These are phyloP conservation scores for Spinacia oleracea DNA, from an alignment of 179 eudicot genomes.

Conservation along the genomic window DNA sequence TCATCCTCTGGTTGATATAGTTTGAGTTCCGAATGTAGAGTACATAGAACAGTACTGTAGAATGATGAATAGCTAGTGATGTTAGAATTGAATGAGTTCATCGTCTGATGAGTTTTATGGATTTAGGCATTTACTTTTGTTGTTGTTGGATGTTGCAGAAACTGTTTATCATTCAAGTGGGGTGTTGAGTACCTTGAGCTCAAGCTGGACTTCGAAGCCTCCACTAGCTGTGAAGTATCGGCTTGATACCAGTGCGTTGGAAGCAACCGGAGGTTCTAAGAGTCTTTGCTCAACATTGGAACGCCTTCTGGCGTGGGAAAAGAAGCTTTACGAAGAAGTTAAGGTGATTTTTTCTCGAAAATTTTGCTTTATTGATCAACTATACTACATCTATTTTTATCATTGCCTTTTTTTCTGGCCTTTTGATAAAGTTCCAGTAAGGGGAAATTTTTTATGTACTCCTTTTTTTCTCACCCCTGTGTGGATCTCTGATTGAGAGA, in stretches of 20 bases:
- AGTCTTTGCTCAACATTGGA: conserved; percentile 88
- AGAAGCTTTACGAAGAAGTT: conserved; percentile 87
- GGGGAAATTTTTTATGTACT: conserved; percentile 17
- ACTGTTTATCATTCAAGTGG: conserved; percentile 95
- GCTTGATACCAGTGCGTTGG: conserved; percentile 66
- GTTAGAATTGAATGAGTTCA: conserved; percentile 3
- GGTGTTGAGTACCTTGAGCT: conserved; percentile 80
- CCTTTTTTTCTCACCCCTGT: conserved; percentile 23
- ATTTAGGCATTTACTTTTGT: background rate
- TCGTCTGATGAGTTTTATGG: background rate
- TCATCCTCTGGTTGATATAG: background rate
- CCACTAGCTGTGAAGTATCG: conserved; percentile 80
- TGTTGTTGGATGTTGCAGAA: conserved; percentile 47
- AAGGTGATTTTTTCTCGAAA: conserved; percentile 46
- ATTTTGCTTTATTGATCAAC: conserved; percentile 7
- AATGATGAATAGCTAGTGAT: background rate
- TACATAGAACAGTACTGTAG: background rate
- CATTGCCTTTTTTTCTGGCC: conserved; percentile 12
- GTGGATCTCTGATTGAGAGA: conserved; percentile 27
- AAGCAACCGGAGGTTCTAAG: conserved; percentile 55
- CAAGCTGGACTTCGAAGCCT: conserved; percentile 91
- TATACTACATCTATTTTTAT: background rate
- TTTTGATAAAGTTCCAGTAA: conserved; percentile 26
- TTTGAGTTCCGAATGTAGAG: background rate
- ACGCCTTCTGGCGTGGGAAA: conserved; percentile 95